phyloP scores from a whole-genome alignment of 805 yeast species.

The Isabelozyma rhagii region DNA sequence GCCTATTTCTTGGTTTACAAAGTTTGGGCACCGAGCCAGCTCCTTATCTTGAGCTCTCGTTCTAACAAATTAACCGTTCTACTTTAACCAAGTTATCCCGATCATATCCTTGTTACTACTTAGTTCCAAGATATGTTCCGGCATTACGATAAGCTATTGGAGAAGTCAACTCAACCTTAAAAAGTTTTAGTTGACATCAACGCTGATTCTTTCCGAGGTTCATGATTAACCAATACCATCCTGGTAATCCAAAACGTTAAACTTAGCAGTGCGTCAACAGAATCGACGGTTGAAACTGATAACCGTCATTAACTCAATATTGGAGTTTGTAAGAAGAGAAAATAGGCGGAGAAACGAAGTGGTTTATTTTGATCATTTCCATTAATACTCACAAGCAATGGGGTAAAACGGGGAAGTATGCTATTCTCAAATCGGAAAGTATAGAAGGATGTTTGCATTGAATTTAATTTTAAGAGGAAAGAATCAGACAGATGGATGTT shows the following conservation, averaged over 20 bases:
- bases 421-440: background rate
- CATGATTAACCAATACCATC: background rate
- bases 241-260: background rate
- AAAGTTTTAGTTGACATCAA: background rate
- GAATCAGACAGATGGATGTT: too few species aligned
- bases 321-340: background rate
- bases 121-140: background rate
- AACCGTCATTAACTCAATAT: background rate
- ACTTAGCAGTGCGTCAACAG: background rate
- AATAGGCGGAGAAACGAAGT: background rate
- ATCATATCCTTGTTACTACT: background rate
- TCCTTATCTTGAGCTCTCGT: background rate
- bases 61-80: background rate
- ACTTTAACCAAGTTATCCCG: background rate
- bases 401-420: background rate
- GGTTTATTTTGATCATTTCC: background rate
- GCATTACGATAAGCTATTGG: background rate
- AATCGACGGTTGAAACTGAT: background rate
- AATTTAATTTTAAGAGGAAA: too few species aligned
- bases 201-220: background rate
- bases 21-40: background rate
- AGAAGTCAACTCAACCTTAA: background rate
- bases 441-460: background rate
- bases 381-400: background rate
- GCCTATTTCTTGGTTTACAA: background rate